Conservation (phyloP, 768 basidiomycete genomes). For the Psilocybe cubensis region DNA sequence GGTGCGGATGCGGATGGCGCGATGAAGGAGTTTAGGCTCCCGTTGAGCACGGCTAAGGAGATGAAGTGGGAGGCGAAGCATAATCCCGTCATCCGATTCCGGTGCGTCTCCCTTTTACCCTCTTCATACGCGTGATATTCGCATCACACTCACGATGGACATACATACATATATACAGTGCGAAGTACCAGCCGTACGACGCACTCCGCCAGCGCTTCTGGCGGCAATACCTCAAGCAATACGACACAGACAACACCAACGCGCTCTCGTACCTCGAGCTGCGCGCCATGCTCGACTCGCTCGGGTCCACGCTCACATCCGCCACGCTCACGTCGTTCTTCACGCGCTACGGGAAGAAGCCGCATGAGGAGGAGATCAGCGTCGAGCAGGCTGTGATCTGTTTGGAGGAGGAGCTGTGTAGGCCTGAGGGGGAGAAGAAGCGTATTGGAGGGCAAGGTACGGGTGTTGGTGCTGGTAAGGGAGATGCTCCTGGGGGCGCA, state of each 20-base stretch:
- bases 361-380: slow-evolving; percentile 71
- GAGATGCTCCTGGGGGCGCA: too few species aligned
- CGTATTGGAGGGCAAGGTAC: slow-evolving; percentile 53
- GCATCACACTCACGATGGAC: too few species aligned
- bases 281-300: slow-evolving; percentile 94
- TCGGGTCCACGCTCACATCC: slow-evolving; percentile 87
- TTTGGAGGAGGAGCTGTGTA: slow-evolving; percentile 82
- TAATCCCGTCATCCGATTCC: slow-evolving; percentile 68
- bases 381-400: slow-evolving; percentile 81
- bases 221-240: slow-evolving; percentile 86
- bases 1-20: slow-evolving; percentile 57
- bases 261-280: slow-evolving; percentile 83
- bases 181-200: slow-evolving; percentile 95
- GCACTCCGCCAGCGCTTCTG: slow-evolving; percentile 91
- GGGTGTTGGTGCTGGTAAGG: too few species aligned
- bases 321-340: slow-evolving; percentile 87
- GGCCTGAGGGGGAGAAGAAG: slow-evolving; percentile 74
- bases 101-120: slow-evolving; percentile 40
- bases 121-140: too few species aligned
- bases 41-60: slow-evolving; percentile 62
- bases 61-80: slow-evolving; percentile 74
- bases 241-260: slow-evolving; percentile 84
- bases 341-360: slow-evolving; percentile 64
- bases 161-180: slow-evolving; percentile 44
- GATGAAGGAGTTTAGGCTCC: slow-evolving; percentile 77